Conservation (phyloP, 176 grass and related monocot genomes). For the Secale cereale region DNA sequence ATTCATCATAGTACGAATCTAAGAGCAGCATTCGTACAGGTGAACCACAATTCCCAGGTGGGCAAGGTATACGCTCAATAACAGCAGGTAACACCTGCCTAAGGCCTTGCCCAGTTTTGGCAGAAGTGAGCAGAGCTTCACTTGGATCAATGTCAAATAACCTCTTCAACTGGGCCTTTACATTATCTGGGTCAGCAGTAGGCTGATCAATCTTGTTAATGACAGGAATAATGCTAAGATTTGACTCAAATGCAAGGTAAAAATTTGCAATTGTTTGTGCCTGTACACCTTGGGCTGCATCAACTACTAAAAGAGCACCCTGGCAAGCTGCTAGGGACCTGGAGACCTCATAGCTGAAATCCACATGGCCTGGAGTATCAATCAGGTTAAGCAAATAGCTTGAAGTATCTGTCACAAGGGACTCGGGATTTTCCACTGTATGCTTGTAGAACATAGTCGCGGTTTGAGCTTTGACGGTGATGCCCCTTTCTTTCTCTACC, state of each 20-base stretch:
- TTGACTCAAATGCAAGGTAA: constrained; percentile 89
- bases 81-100: constrained; percentile 81
- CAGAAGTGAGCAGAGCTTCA: constrained; percentile 89
- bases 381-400: constrained; percentile 91
- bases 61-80: constrained; percentile 69
- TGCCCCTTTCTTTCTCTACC: constrained; percentile 97
- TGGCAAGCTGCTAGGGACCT: constrained; percentile 94
- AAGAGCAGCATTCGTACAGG: constrained; percentile 91
- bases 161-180: constrained; percentile 82
- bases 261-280: constrained; percentile 98
- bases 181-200: constrained; percentile 88
- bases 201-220: constrained; percentile 99
- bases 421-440: not conserved
- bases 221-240: constrained; percentile 78
- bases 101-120: constrained; percentile 90
- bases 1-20: constrained; percentile 98
- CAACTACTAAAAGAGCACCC: constrained; percentile 93
- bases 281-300: constrained; percentile 97
- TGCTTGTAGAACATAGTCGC: constrained; percentile 91
- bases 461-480: constrained; percentile 97
- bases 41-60: constrained; percentile 68
- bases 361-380: constrained; percentile 94
- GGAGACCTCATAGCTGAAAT: constrained; percentile 97
- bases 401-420: constrained; percentile 9
- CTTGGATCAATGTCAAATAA: constrained; percentile 88